Base-by-base conservation (phyloP, 2,329 filamentous ascomycete genomes). In the Trichoderma brevicompactum region DNA sequence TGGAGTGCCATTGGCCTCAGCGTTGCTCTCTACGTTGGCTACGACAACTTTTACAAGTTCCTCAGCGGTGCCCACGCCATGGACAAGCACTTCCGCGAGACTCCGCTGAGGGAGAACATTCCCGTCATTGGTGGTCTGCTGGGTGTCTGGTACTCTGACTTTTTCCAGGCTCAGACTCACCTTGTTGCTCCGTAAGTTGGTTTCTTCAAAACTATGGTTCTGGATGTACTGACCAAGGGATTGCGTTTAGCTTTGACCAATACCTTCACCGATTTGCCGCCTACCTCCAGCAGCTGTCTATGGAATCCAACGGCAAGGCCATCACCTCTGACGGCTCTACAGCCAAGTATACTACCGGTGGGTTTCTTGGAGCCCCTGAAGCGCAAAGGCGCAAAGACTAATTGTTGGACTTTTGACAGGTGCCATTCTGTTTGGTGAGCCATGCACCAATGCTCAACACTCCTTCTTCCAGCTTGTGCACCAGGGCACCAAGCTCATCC, bases 401-500 rank as follows among this genome's bases (percentile, higher is more conserved):
- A 76, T 23, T 7, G 2, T 8, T 43, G 2, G 15, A 32, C 23
- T 7, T 10, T 9, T 2, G 5, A 36, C 41, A 82, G 81, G 95
- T 55, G 88, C 95, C 63, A 94, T 99, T 76, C 84, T 99, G 69
- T 99, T 99, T 77, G 95, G 95, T 76, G 95, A 99, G 85, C 95
- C 95, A 62, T 96, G 93, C 80, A 99, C 95, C 79, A 99, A 99
- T 78, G 95, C 95, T 50, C 95, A 99, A 84, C 95, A 99, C 87
- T 98, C 95, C 68, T 99, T 99, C 89, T 99, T 96, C 90, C 95
- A 99, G 86, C 90, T 99, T 54, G 89, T 99, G 66, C 95, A 99
- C 85, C 95, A 99, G 81, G 95, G 95, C 74, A 99, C 95, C 73
- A 98, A 98, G 87, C 89, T 99, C 75, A 98, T 99, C 77, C 95